These are phyloP conservation scores for Thielaviopsis musarum DNA, from an alignment of 2,329 filamentous ascomycete species.

Conservation along the genomic window DNA sequence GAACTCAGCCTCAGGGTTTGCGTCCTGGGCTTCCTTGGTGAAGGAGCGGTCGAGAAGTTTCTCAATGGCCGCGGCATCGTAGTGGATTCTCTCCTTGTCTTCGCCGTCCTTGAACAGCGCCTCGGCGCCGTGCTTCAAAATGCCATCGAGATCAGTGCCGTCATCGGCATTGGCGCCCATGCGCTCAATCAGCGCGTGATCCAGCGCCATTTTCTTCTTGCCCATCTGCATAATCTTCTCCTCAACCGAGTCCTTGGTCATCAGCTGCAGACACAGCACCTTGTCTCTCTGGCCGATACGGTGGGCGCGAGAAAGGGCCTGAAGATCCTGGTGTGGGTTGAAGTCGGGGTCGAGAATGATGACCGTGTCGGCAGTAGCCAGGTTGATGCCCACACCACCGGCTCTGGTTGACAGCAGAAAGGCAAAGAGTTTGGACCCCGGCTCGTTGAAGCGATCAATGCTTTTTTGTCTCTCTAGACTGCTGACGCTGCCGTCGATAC, in stretches of 20 bases:
- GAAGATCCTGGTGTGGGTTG: conserved; percentile 95
- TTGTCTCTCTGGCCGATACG: conserved; percentile 94
- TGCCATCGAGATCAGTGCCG: conserved; percentile 66
- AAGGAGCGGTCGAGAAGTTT: conserved; percentile 77
- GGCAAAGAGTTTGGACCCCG: conserved; percentile 66
- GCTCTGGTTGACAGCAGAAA: conserved; percentile 89
- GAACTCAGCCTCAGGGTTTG: conserved; percentile 40
- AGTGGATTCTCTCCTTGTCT: conserved; percentile 55
- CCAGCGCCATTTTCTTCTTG: conserved; percentile 86
- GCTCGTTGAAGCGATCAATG: conserved; percentile 85
- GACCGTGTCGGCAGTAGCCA: conserved; percentile 92
- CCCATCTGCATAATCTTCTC: conserved; percentile 95
- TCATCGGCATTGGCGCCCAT: conserved; percentile 74
- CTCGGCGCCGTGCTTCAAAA: conserved; percentile 73
- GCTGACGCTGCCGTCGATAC: conserved; percentile 70
- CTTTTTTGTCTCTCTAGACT: conserved; percentile 82
- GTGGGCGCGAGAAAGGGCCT: conserved; percentile 85
- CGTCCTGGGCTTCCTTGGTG: conserved; percentile 46
- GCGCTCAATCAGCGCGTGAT: conserved; percentile 84
- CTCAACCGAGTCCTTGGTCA: conserved; percentile 76
- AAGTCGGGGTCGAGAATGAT: conserved; percentile 96
- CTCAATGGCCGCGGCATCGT: conserved; percentile 70
- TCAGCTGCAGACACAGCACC: conserved; percentile 85
- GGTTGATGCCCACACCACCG: conserved; percentile 91
- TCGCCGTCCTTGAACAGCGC: conserved; percentile 68